Conservation (phyloP, 2,329 filamentous ascomycete genomes). For the Cladophialophora chaetospira region DNA sequence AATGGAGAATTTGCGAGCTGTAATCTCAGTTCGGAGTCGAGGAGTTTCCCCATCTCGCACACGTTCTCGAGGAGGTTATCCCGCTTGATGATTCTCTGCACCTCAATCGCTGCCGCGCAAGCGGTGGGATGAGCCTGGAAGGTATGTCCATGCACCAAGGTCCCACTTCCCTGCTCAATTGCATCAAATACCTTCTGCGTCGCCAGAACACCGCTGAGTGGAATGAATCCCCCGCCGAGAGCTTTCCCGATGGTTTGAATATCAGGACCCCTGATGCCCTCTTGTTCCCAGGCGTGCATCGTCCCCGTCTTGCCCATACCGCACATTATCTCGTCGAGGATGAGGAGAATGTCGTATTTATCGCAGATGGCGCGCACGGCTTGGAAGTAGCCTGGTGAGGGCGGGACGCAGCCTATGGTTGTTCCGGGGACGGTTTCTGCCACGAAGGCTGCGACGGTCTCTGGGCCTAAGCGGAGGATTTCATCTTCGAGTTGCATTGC, state of each 20-base stretch:
- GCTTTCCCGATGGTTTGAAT: conserved; percentile 63
- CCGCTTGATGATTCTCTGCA: conserved; percentile 53
- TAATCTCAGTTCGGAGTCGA: conserved; percentile 45
- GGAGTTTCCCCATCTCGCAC: conserved; percentile 36
- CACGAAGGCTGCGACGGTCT: conserved; percentile 51
- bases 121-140: conserved; percentile 60
- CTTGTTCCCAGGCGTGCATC: conserved; percentile 56
- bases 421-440: conserved; percentile 53
- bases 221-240: conserved; percentile 58
- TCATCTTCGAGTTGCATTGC: conserved; percentile 51
- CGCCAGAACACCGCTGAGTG: conserved; percentile 58
- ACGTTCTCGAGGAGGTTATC: conserved; percentile 52
- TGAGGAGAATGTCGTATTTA: conserved; percentile 68
- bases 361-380: conserved; percentile 57
- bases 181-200: conserved; percentile 51
- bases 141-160: conserved; percentile 60
- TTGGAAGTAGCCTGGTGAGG: conserved; percentile 56
- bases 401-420: conserved; percentile 54
- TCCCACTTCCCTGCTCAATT: conserved; percentile 46
- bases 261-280: conserved; percentile 55
- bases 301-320: conserved; percentile 59
- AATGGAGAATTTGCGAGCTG: conserved; percentile 48
- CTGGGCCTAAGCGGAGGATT: conserved; percentile 48
- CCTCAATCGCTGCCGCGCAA: conserved; percentile 55
- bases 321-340: conserved; percentile 67